Evolutionary conservation across 257 asterid species (phyloP).

Genomic region (Anisodus tanguticus): DNA sequence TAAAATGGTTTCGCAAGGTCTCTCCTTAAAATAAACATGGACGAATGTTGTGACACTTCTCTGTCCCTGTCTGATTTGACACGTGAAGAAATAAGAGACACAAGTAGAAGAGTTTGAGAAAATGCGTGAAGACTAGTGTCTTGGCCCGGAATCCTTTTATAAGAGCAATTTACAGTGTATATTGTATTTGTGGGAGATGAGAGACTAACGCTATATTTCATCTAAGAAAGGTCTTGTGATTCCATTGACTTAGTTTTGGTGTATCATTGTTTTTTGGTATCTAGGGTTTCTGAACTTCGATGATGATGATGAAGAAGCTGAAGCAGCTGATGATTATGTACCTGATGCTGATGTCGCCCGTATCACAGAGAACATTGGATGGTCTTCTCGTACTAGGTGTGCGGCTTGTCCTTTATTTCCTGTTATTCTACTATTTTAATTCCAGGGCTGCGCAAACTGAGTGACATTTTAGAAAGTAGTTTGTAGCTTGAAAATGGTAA

Average conservation of each 20-base stretch:
- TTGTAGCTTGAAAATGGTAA: neutral
- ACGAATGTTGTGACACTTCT: conserved; percentile 17
- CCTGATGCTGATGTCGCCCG: conserved; percentile 64
- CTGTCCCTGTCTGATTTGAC: neutral
- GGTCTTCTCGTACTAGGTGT: conserved; percentile 99
- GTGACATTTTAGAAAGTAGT: conserved; percentile 10
- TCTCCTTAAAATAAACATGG: neutral
- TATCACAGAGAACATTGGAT: conserved; percentile 82
- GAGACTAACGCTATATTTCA: neutral
- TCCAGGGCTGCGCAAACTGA: conserved; percentile 3
- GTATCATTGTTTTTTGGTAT: conserved; percentile 35
- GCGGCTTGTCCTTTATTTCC: conserved; percentile 6
- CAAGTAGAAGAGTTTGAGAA: conserved; percentile 10
- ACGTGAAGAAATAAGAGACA: neutral
- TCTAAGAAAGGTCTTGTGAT: neutral
- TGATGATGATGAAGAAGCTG: conserved; percentile 78
- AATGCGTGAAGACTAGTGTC: conserved; percentile 1
- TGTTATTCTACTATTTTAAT: neutral
- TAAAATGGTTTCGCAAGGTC: neutral
- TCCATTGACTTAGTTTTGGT: conserved; percentile 25
- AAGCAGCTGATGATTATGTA: conserved; percentile 65
- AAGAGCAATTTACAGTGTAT: neutral
- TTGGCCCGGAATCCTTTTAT: neutral
- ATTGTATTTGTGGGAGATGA: neutral
- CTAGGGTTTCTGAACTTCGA: conserved; percentile 87